A percentile compares a stretch with the other conserved stretches of the same genome.
Conservation (phyloP, 768 basidiomycete species). For the Termitomyces sp. region DNA sequence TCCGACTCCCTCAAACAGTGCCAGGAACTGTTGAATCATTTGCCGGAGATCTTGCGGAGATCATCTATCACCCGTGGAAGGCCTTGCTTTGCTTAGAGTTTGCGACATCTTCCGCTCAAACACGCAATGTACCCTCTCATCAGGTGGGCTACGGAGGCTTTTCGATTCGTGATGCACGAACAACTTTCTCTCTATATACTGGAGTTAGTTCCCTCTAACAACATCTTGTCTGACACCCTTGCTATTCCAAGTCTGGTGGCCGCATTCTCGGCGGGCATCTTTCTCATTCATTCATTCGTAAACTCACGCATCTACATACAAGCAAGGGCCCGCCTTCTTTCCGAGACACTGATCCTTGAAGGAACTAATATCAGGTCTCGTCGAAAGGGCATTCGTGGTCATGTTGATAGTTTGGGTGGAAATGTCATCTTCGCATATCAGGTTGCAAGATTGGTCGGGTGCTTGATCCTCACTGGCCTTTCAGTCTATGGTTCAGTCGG, state of each 20-base stretch:
- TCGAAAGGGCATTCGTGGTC: constrained; percentile 27
- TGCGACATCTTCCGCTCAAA: neutral
- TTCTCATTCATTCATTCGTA: constrained; percentile 12
- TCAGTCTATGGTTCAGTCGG: constrained; percentile 28
- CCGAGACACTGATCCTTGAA: neutral
- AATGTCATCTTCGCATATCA: constrained; percentile 40
- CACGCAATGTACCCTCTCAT: constrained; percentile 1
- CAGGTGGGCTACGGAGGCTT: neutral
- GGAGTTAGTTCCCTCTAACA: neutral
- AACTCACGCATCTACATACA: constrained; percentile 1
- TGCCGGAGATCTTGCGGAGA: neutral
- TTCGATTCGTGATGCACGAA: neutral
- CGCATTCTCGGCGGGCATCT: constrained; percentile 8
- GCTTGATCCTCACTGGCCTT: constrained; percentile 42
- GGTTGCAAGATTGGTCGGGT: constrained; percentile 37
- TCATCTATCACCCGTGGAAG: neutral
- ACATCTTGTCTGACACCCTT: constrained; percentile 9
- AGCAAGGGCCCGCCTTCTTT: constrained; percentile 2
- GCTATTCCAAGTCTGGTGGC: constrained; percentile 15
- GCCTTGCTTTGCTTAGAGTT: neutral
- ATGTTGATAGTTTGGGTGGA: constrained; percentile 41
- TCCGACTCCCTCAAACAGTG: neutral
- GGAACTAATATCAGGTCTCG: neutral
- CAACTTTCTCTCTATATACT: neutral
- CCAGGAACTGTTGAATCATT: neutral